Base-by-base conservation (phyloP, 2,329 filamentous ascomycete species). In the Akanthomyces uredinophilus region DNA sequence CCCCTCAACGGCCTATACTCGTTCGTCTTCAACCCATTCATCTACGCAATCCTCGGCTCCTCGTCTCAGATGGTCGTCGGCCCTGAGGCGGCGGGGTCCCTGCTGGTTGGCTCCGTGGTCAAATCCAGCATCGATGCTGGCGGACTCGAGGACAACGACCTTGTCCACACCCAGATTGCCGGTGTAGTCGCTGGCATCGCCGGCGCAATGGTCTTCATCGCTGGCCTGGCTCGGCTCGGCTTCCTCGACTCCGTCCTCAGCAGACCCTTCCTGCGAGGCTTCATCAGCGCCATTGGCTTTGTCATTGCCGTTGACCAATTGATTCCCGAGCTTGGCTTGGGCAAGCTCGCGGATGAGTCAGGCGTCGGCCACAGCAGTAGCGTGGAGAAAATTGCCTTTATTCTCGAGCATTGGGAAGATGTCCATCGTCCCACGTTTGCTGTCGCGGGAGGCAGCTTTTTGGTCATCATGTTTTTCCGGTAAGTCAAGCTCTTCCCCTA, bases 301-400 rank as follows among this genome's bases (percentile, higher is more conserved):
- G 93, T 98, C 66, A 98, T 99, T 71, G 87, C 96, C 44, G 91
- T 98, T 41, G 95, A 98, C 73, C 95, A 99, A 75, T 79, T 96
- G 50, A 90, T 97, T 59, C 93, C 94, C 0, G 92, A 98, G 74
- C 83, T 96, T 69, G 95, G 95, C 0, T 81, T 99, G 24, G 82
- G 81, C 43, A 77, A 81, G 1, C 75, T 86, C 20, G 91, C 92
- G 0, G 86, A 85, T 58, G 76, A 88, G 18, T 71, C 74, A 2
- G 82, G 84, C n/a, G 84, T 92, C 2, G 84, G 85, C 49, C 94
- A 98, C 70, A 92, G 91, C 18, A 97, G 91, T 73, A 93, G 89
- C 57, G 81, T 95, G 53, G 88, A 94, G 64, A 98, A 98, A 76
- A 79, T 97, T 32, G 74, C 86, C 5, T 99, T 98, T 72, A 81